phyloP scores from a whole-genome alignment of 192 early-diverging fungal species.

The Backusella australiensis region DNA sequence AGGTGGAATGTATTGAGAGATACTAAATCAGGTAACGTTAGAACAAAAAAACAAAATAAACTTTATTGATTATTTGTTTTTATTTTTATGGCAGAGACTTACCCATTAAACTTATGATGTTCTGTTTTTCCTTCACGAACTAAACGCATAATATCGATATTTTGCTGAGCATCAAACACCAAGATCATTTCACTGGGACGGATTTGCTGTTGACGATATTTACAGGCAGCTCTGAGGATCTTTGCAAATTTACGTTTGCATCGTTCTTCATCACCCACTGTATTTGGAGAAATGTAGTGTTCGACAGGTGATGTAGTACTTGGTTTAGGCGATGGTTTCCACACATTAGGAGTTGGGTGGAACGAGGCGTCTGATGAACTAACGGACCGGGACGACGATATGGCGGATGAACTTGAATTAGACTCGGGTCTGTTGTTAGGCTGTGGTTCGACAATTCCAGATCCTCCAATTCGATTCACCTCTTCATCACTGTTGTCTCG shows the following conservation, averaged over 20 bases:
- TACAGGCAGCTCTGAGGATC: constrained; percentile 22
- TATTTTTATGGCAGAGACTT: neutral
- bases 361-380: constrained; percentile 4
- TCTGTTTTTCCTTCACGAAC: neutral
- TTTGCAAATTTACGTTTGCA: constrained; percentile 33
- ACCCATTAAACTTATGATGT: constrained; percentile 29
- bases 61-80: neutral
- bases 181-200: constrained; percentile 25
- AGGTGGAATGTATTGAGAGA: constrained; percentile 27
- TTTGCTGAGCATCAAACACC: constrained; percentile 25
- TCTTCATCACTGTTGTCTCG: neutral
- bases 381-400: neutral
- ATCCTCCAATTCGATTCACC: constrained; percentile 4
- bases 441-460: neutral
- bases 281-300: neutral
- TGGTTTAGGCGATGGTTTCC: neutral
- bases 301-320: neutral
- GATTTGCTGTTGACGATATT: constrained; percentile 18
- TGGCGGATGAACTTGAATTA: neutral
- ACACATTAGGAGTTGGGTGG: neutral
- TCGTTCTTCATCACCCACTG: constrained; percentile 16
- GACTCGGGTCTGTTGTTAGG: constrained; percentile 1
- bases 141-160: constrained; percentile 20
- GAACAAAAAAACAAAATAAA: neutral
- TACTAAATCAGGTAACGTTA: constrained; percentile 11